A percentile compares a stretch with the other conserved stretches of the same genome.
Conservation (phyloP, 495 filamentous ascomycete species). For the Glonium stellatum region DNA sequence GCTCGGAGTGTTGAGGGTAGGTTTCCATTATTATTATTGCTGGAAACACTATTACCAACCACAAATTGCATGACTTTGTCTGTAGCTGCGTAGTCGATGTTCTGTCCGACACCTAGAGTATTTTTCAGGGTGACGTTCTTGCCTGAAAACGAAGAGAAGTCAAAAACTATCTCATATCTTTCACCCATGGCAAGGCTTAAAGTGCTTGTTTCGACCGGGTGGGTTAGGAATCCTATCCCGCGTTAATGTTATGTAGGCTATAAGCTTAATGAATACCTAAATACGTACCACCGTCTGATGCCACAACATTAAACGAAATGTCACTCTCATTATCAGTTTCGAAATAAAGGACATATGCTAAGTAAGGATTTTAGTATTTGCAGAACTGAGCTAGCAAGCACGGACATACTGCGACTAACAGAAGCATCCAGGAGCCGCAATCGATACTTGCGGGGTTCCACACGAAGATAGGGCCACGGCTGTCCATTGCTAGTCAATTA, state of each 20-base stretch:
- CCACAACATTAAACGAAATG: slow-evolving; percentile 50
- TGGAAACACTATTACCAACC: slow-evolving; percentile 40
- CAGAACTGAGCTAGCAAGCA: not conserved
- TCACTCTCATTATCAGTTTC: slow-evolving; percentile 24
- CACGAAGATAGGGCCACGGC: slow-evolving; percentile 38
- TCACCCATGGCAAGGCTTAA: slow-evolving; percentile 48
- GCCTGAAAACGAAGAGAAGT: slow-evolving; percentile 44
- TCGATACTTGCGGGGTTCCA: slow-evolving; percentile 53
- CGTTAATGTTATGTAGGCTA: not conserved
- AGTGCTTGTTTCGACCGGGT: slow-evolving; percentile 32
- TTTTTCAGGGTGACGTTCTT: slow-evolving; percentile 47
- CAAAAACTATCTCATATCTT: slow-evolving; percentile 50
- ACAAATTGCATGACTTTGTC: slow-evolving; percentile 50
- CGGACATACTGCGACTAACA: slow-evolving; percentile 21
- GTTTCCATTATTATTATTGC: slow-evolving; percentile 33
- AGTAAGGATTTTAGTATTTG: slow-evolving; percentile 10
- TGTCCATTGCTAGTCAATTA: slow-evolving; percentile 13
- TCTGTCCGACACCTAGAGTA: slow-evolving; percentile 36
- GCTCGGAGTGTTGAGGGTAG: slow-evolving; percentile 32
- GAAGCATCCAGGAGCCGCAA: slow-evolving; percentile 47
- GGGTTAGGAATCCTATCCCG: slow-evolving; percentile 33
- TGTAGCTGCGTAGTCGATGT: slow-evolving; percentile 43
- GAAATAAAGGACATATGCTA: slow-evolving; percentile 42
- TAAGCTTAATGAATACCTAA: not conserved
- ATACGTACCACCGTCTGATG: slow-evolving; percentile 40